phyloP scores from a whole-genome alignment of 768 basidiomycete genomes.

The Coprinopsis sp. region DNA sequence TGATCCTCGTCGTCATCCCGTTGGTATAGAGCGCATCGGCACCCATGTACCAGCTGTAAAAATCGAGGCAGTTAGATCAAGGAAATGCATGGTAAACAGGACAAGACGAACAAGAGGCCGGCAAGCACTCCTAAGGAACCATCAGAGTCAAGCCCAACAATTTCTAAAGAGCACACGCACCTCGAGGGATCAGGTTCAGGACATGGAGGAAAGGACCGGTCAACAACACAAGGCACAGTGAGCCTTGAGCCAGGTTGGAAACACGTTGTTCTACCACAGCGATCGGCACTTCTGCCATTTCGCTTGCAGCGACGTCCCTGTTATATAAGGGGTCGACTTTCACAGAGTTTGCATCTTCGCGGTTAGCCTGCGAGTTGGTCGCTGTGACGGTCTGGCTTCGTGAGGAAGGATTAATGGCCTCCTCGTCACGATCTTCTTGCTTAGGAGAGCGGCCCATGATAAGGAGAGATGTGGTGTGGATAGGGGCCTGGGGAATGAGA shows the following conservation, averaged over 20 bases:
- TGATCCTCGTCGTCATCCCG: slow-evolving; percentile 76
- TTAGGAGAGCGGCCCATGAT: slow-evolving; percentile 50
- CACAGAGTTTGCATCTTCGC: slow-evolving; percentile 9
- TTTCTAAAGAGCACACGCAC: slow-evolving; percentile 19
- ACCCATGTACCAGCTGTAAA: slow-evolving; percentile 85
- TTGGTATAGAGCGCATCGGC: slow-evolving; percentile 74
- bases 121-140: slow-evolving; percentile 57
- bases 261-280: slow-evolving; percentile 90
- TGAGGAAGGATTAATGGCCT: slow-evolving; percentile 6
- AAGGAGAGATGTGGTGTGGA: slow-evolving; percentile 82
- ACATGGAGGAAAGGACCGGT: slow-evolving; percentile 80
- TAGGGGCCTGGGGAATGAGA: slow-evolving; percentile 82
- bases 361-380: slow-evolving; percentile 7
- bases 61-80: not conserved
- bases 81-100: not conserved
- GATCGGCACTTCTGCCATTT: slow-evolving; percentile 49
- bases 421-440: slow-evolving; percentile 31
- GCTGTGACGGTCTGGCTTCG: slow-evolving; percentile 12
- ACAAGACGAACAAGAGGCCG: slow-evolving; percentile 68
- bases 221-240: slow-evolving; percentile 73
- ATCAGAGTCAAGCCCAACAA: slow-evolving; percentile 1
- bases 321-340: slow-evolving; percentile 7
- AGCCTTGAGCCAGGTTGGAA: slow-evolving; percentile 84
- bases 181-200: slow-evolving; percentile 73
- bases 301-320: slow-evolving; percentile 17